Evolutionary conservation across 2,329 filamentous ascomycete genomes (phyloP).

Genomic region (Aspergillus sp.): DNA sequence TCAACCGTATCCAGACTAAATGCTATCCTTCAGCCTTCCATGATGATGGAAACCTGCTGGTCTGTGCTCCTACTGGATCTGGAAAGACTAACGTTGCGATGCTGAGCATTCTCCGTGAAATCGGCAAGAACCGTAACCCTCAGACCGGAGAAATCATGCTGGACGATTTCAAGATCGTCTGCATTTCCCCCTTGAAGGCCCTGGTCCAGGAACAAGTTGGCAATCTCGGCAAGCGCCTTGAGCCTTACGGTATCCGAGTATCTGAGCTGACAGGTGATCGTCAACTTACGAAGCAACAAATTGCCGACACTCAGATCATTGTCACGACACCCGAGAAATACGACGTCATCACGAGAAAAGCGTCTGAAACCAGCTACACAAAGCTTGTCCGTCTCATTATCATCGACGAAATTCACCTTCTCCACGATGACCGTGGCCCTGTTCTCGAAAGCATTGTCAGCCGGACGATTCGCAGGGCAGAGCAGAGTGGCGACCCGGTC

Average conservation of each 20-base stretch:
- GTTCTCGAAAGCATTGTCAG: slow-evolving; percentile 96
- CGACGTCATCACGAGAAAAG: slow-evolving; percentile 98
- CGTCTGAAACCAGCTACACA: slow-evolving; percentile 93
- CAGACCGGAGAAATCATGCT: slow-evolving; percentile 90
- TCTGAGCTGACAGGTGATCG: slow-evolving; percentile 96
- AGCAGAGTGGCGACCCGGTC: slow-evolving; percentile 90
- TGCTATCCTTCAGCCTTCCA: slow-evolving; percentile 89
- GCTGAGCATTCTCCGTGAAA: slow-evolving; percentile 91
- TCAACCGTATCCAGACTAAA: slow-evolving; percentile 94
- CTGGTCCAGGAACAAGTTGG: slow-evolving; percentile 97
- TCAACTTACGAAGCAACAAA: slow-evolving; percentile 97
- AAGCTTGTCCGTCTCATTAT: slow-evolving; percentile 94
- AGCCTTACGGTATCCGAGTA: slow-evolving; percentile 85
- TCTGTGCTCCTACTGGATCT: slow-evolving; percentile 94
- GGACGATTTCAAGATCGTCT: slow-evolving; percentile 97
- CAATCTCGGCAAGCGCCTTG: slow-evolving; percentile 88
- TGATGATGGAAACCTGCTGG: slow-evolving; percentile 94
- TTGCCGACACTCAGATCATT: slow-evolving; percentile 94
- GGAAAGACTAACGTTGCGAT: slow-evolving; percentile 99
- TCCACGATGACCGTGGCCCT: slow-evolving; percentile 95
- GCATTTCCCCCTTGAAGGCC: slow-evolving; percentile 93
- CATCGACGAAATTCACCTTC: slow-evolving; percentile 95
- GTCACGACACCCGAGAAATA: slow-evolving; percentile 98
- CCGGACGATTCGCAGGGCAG: slow-evolving; percentile 84
- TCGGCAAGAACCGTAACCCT: slow-evolving; percentile 88